phyloP scores from a whole-genome alignment of 2,329 filamentous ascomycete genomes.

The Paraconiothyrium brasiliense region DNA sequence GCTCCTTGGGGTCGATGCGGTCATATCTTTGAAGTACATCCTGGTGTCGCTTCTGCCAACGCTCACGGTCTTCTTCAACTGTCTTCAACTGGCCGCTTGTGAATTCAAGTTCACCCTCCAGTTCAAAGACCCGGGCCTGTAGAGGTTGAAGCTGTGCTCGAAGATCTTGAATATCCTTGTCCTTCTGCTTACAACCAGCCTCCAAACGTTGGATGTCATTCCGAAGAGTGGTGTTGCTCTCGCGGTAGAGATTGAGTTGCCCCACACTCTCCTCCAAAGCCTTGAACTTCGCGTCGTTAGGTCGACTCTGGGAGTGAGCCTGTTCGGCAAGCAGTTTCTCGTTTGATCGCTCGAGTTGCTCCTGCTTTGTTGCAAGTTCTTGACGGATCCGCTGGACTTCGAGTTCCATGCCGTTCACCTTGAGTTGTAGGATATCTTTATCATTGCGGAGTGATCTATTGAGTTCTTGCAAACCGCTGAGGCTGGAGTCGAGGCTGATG shows the following conservation, averaged over 20 bases:
- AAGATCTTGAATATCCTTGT: constrained; percentile 77
- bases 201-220: constrained; percentile 85
- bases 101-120: constrained; percentile 82
- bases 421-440: constrained; percentile 98
- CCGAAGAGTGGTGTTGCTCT: constrained; percentile 90
- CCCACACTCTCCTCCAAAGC: constrained; percentile 95
- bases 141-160: constrained; percentile 81
- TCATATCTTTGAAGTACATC: constrained; percentile 97
- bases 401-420: constrained; percentile 87
- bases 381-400: constrained; percentile 90
- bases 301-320: constrained; percentile 75
- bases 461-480: constrained; percentile 85
- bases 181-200: constrained; percentile 77
- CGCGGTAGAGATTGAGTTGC: constrained; percentile 93
- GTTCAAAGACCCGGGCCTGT: constrained; percentile 79
- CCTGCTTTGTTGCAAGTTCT: constrained; percentile 85
- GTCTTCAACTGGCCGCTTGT: constrained; percentile 89
- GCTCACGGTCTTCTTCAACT: constrained; percentile 88
- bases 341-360: constrained; percentile 86
- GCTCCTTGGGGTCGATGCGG: constrained; percentile 89
- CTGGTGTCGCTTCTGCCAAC: constrained; percentile 95
- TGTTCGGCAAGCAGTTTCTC: constrained; percentile 91
- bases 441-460: constrained; percentile 92
- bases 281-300: constrained; percentile 80
- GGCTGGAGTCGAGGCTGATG: constrained; percentile 63